Evolutionary conservation across 768 basidiomycete species (phyloP).

Genomic region (Mycena venus): DNA sequence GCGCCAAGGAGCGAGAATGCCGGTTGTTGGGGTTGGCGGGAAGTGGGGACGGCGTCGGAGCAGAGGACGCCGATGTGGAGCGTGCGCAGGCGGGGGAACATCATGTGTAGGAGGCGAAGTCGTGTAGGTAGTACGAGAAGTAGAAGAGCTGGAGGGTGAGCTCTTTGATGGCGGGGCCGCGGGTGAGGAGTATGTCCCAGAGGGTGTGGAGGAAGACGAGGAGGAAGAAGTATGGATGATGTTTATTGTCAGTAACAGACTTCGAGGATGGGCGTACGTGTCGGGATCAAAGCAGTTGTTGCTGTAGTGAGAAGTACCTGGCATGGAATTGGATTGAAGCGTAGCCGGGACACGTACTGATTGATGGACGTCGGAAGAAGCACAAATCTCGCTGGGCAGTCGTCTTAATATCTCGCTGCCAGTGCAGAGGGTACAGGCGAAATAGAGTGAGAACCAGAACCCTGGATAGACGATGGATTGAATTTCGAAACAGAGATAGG

Average conservation of each 20-base stretch:
- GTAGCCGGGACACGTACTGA: no score
- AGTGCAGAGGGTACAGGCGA: no score
- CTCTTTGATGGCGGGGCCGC: constrained; percentile 43
- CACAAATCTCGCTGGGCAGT: no score
- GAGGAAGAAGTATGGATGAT: not conserved
- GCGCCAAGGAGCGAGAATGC: not conserved
- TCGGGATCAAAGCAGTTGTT: no score
- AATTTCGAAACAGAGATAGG: no score
- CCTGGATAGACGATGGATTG: no score
- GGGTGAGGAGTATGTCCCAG: constrained; percentile 23
- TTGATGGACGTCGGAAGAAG: no score
- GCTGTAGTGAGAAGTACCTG: no score
- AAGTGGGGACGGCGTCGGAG: not conserved
- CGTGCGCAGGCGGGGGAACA: not conserved
- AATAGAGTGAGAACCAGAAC: no score
- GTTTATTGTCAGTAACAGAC: not conserved
- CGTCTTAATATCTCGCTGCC: no score
- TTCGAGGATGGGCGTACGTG: no score
- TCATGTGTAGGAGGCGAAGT: not conserved
- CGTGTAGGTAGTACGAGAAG: constrained; percentile 5
- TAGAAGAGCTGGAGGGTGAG: constrained; percentile 35
- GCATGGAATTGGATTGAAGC: no score
- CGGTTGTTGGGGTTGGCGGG: not conserved
- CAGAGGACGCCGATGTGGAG: constrained; percentile 13
- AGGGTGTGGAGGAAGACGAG: constrained; percentile 34